phyloP scores from a whole-genome alignment of 1,284 basidiomycete genomes.

The Pseudozyma flocculosa region DNA sequence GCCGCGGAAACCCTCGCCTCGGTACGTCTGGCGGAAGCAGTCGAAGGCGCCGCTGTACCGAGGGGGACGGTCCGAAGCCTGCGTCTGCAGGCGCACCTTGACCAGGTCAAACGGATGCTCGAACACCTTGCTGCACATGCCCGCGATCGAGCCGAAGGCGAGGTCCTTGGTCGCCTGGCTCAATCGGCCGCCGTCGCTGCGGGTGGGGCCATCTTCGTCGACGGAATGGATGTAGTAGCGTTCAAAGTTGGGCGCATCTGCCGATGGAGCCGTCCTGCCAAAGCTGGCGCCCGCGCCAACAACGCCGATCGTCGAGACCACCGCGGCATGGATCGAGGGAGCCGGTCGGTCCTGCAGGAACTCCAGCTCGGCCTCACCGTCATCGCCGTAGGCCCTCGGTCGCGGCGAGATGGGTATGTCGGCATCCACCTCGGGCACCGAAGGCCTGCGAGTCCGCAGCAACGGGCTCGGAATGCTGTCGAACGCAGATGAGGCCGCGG shows the following conservation, averaged over 20 bases:
- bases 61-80: constrained; percentile 37
- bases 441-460: constrained; percentile 8
- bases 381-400: neutral
- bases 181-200: constrained; percentile 16
- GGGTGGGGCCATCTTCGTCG: constrained; percentile 14
- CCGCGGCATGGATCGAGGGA: no score
- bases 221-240: constrained; percentile 28
- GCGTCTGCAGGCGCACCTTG: constrained; percentile 56
- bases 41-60: constrained; percentile 47
- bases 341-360: constrained; percentile 8
- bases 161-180: constrained; percentile 53
- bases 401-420: neutral
- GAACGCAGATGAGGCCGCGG: constrained; percentile 31
- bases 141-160: constrained; percentile 52
- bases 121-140: constrained; percentile 54
- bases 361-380: constrained; percentile 17
- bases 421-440: neutral
- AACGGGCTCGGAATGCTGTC: constrained; percentile 35
- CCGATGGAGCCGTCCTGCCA: no score
- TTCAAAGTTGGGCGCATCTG: no score
- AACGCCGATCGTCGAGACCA: no score
- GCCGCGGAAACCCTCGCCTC: constrained; percentile 48
- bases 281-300: no score
- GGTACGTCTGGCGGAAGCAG: constrained; percentile 50
- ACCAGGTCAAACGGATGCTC: constrained; percentile 57